phyloP scores from a whole-genome alignment of 495 filamentous ascomycete genomes.

The Ascodesmis nigricans region DNA sequence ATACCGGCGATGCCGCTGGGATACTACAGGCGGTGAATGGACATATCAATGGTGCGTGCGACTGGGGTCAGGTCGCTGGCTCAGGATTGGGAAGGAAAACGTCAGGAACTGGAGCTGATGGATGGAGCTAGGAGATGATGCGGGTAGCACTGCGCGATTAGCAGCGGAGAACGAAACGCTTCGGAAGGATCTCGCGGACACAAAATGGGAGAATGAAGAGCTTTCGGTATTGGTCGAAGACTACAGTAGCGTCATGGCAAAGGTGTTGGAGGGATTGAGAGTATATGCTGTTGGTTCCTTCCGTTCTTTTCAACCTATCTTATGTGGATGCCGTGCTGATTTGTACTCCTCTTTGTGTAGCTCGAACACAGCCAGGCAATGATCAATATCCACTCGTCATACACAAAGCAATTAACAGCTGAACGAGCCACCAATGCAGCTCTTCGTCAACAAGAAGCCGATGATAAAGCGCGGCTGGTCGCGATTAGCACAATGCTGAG shows the following conservation, averaged over 20 bases:
- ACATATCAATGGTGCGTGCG: not conserved
- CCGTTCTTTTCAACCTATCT: not conserved
- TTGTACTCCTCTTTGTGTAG: slow-evolving; percentile 15
- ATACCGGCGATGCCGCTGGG: not conserved
- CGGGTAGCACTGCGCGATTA: slow-evolving; percentile 8
- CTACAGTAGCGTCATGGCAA: slow-evolving; percentile 21
- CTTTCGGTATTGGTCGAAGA: slow-evolving; percentile 15
- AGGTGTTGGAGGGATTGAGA: slow-evolving; percentile 20
- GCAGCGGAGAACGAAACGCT: slow-evolving; percentile 18
- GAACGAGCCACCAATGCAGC: slow-evolving; percentile 17
- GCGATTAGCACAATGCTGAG: slow-evolving; percentile 15
- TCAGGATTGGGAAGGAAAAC: too few relatives aligned
- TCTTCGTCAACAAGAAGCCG: slow-evolving; percentile 19
- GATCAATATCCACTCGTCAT: slow-evolving; percentile 21
- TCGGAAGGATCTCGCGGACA: slow-evolving; percentile 18
- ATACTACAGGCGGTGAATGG: not conserved
- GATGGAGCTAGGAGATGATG: too few relatives aligned
- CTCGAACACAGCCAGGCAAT: slow-evolving; percentile 21
- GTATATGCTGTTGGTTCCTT: slow-evolving; percentile 16
- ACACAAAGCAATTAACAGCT: slow-evolving; percentile 18
- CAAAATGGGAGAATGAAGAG: slow-evolving; percentile 20
- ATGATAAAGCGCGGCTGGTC: slow-evolving; percentile 14
- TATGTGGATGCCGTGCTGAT: slow-evolving; percentile 1
- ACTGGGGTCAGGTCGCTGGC: not conserved
- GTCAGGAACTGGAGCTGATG: slow-evolving; percentile 1